Evolutionary conservation across 257 asterid species (phyloP), one percentile per base, ranked within the genome.

Genomic region (Ocimum tenuiflorum): DNA sequence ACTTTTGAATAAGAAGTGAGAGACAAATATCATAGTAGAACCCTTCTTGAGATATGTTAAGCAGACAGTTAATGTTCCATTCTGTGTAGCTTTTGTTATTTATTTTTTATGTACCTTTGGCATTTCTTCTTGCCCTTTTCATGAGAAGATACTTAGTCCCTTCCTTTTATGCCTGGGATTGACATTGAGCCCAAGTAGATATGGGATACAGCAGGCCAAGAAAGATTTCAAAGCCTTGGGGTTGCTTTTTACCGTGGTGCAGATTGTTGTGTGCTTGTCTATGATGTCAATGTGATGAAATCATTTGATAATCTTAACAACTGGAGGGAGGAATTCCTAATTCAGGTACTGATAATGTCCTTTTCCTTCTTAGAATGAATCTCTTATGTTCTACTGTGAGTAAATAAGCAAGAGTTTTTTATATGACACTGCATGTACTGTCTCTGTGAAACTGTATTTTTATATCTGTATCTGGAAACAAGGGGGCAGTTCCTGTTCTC

Each of bases 201-300:
- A 74, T 94, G 99, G 99, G 99, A 94, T 75, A 94, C 99, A 36
- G 99, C 99, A 39, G 99, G 99, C 27, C 99, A 94, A 73, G 99
- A 94, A 73, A 85, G 99, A 68, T 94, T 94, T 80, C 99, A 94
- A 79, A 94, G 99, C 76, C 99, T 94, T 73, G 99, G 99, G 61
- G 99, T 94, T 70, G 99, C 99, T 17, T 94, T 94, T 68, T 90
- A 94, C 82, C 96, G 99, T 3, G 99, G 99, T 72, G 99, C 99
- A 23, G 99, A 94, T 80, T 94, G 97, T 76, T 94, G 99, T 64
- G 96, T 94, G 69, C 99, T 94, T 82, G 95, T 86, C 13, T 88
- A 94, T 75, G 99, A 94, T 81, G 97, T 86, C 56, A 94, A 94
- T 76, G 94, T 84, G 76, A 85, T 82, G 91, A 94, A 94, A 77